Conservation (phyloP, 495 filamentous ascomycete species). For the Aspergillus saccharolyticus region DNA sequence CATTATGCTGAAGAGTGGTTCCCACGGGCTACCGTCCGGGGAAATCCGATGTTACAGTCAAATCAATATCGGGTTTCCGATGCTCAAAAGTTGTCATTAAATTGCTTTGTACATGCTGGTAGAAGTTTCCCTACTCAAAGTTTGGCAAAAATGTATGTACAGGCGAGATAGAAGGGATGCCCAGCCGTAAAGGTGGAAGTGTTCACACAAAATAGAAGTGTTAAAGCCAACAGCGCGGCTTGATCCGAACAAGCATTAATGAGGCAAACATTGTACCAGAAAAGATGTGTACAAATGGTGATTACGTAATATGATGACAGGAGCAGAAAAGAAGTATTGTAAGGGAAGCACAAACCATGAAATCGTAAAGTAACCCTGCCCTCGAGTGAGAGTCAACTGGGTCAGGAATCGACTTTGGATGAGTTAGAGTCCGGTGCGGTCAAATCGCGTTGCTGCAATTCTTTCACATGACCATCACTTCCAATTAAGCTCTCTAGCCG, state of each 20-base stretch:
- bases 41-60: too few relatives aligned
- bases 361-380: slow-evolving; percentile 9
- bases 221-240: neutral
- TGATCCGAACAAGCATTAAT: neutral
- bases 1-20: too few relatives aligned
- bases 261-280: slow-evolving; percentile 8
- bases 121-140: too few relatives aligned
- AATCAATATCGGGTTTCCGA: too few relatives aligned
- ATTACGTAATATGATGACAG: slow-evolving; percentile 2
- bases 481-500: too few relatives aligned
- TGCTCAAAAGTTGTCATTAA: neutral
- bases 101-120: too few relatives aligned
- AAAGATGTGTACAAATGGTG: slow-evolving; percentile 4
- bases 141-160: neutral
- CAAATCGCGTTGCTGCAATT: neutral
- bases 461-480: neutral
- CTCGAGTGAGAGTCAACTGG: neutral
- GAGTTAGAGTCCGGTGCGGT: neutral
- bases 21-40: too few relatives aligned
- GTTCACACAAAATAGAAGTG: too few relatives aligned
- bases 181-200: neutral
- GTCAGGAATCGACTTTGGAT: neutral
- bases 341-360: slow-evolving; percentile 10
- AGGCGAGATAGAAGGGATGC: neutral
- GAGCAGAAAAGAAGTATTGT: neutral